Evolutionary conservation across 1,284 basidiomycete genomes (phyloP), one percentile per base, ranked within the genome.

Genomic region (Amylostereum areolatum): DNA sequence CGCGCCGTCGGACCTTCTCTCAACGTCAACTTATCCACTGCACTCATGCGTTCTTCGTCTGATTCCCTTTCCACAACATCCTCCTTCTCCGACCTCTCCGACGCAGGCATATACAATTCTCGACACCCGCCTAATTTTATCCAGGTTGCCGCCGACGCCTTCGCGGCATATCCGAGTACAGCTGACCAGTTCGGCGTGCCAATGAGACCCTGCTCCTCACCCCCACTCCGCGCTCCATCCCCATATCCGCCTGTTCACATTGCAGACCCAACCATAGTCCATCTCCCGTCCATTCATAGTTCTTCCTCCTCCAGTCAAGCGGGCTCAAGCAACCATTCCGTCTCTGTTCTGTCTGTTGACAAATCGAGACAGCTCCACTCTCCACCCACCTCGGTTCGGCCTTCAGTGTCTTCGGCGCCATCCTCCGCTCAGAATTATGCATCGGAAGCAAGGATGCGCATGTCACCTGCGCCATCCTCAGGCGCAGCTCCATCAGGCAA

Each of bases 221-320:
- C n/a, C 10, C 39, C 4, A 24, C 29, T 25, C 27, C 40, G 9
- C 27, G n/a, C n/a, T 4, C 30, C 42, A 43, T 8, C 51, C 29
- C 43, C 39, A 43, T 50, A 8, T 57, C 43, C 37, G 25, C 33
- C 24, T 11, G 6, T 11, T 4, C 27, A 34, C 24, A 12, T 41
- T 36, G 30, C 31, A 24, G 40, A 36, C 28, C 41, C 49, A 5
- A 24, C 31, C 28, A 45, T 80, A 46, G 77, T 81, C 3, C 78
- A 77, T 61, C 68, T 81, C 3, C 67, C 70, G 2, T 73, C 77
- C 12, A 8, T 60, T 41, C 44, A 58, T 11, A 18, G 18, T 18
- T 18, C 18, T 18, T 18, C 18, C 18, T 59, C 59, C 8, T 51
- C 57, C 3, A 53, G 54, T 2, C 54, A 55, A 0, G 51, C 49